phyloP scores from a whole-genome alignment of 2,329 filamentous ascomycete species.

The Aspergillus felis region DNA sequence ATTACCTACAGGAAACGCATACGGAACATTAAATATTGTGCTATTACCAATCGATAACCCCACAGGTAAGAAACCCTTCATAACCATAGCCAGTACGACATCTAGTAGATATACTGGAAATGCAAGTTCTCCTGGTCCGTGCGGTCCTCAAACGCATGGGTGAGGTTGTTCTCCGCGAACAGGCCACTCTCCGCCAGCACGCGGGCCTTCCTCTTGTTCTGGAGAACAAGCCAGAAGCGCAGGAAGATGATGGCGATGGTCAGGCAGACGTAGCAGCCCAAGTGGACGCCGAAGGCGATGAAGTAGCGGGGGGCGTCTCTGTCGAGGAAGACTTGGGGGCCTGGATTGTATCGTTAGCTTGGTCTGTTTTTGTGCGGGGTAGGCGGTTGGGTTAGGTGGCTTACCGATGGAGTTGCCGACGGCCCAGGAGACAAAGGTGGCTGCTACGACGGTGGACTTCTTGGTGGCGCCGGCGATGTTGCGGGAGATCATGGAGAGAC shows the following conservation, averaged over 20 bases:
- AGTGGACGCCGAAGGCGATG: slow-evolving; percentile 65
- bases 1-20: no score
- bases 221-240: slow-evolving; percentile 53
- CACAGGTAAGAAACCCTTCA: neutral
- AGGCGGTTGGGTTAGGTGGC: no score
- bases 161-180: slow-evolving; percentile 40
- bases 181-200: slow-evolving; percentile 41
- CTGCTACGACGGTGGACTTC: slow-evolving; percentile 63
- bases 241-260: slow-evolving; percentile 56
- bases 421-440: slow-evolving; percentile 68
- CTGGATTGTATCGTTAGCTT: slow-evolving; percentile 21
- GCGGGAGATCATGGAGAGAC: slow-evolving; percentile 63
- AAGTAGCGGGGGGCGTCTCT: slow-evolving; percentile 63
- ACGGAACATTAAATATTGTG: neutral
- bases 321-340: slow-evolving; percentile 61
- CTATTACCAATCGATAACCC: neutral
- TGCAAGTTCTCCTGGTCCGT: slow-evolving; percentile 60
- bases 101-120: slow-evolving; percentile 55
- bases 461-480: slow-evolving; percentile 73
- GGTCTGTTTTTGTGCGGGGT: no score
- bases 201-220: slow-evolving; percentile 58
- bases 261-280: slow-evolving; percentile 64
- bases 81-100: neutral
- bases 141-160: slow-evolving; percentile 60
- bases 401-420: slow-evolving; percentile 62